Conservation (phyloP, 768 basidiomycete genomes). For the Epithele typhae region DNA sequence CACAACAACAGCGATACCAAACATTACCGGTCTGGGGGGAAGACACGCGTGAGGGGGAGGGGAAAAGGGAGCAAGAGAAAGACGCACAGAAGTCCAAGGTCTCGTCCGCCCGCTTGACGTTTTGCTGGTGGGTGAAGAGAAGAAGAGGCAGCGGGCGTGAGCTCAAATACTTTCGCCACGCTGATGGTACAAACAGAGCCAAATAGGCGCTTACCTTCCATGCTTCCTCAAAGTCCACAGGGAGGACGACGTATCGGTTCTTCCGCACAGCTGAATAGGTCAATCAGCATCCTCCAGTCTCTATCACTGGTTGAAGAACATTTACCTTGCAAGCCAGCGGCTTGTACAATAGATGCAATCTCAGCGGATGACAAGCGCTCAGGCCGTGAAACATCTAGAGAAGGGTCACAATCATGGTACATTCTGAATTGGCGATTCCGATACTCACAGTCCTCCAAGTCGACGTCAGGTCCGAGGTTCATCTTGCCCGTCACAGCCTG, state of each 20-base stretch:
- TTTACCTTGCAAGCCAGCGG: constrained; percentile 91
- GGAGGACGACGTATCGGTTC: constrained; percentile 96
- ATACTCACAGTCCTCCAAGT: constrained; percentile 91
- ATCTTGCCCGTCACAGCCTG: constrained; percentile 96
- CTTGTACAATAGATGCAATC: constrained; percentile 93
- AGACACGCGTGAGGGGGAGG: background rate
- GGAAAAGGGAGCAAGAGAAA: background rate
- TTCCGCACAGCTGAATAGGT: constrained; percentile 78
- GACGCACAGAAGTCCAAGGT: constrained; percentile 90
- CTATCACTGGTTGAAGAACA: background rate
- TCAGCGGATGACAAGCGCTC: constrained; percentile 95
- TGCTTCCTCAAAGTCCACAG: constrained; percentile 97
- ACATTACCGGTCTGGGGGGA: constrained; percentile 36
- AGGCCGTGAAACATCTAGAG: constrained; percentile 89
- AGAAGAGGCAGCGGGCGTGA: constrained; percentile 22
- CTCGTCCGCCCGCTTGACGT: constrained; percentile 93
- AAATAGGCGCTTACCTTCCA: constrained; percentile 88
- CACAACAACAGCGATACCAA: constrained; percentile 18
- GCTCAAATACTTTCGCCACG: constrained; percentile 22
- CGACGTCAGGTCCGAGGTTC: constrained; percentile 97
- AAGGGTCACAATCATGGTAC: constrained; percentile 14
- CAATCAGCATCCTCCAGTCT: background rate
- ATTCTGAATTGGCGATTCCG: background rate
- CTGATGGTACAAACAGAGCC: constrained; percentile 38
- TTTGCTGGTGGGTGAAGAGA: constrained; percentile 64